These are phyloP conservation scores for Kwoniella newhampshirensis DNA, from an alignment of 768 basidiomycete genomes.

Conservation along the genomic window DNA sequence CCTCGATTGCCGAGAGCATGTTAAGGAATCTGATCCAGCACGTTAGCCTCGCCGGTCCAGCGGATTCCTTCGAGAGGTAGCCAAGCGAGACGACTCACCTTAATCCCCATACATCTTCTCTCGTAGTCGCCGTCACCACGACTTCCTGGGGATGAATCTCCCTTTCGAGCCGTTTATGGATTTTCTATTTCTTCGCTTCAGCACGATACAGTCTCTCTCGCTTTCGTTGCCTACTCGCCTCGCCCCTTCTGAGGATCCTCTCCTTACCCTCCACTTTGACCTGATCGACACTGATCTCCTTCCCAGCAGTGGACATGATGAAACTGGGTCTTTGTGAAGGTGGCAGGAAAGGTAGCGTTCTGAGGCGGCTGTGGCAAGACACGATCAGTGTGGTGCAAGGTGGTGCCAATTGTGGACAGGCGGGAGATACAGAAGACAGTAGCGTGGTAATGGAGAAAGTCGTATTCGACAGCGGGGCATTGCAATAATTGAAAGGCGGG, in stretches of 20 bases:
- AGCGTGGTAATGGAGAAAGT: no score
- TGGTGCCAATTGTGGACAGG: no score
- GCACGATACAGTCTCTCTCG: no score
- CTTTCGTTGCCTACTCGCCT: conserved; percentile 31
- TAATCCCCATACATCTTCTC: conserved; percentile 75
- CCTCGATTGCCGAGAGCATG: conserved; percentile 66
- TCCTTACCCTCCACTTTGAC: conserved; percentile 49
- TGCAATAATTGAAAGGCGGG: no score
- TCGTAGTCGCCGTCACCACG: conserved; percentile 58
- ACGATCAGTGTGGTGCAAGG: no score
- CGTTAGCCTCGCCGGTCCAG: no score
- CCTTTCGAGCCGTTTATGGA: conserved; percentile 75
- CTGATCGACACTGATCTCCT: conserved; percentile 49
- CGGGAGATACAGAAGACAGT: no score
- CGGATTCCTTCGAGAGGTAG: no score
- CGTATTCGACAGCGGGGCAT: no score
- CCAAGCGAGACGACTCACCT: conserved; percentile 61
- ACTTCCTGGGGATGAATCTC: conserved; percentile 66
- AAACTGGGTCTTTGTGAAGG: conserved; percentile 42
- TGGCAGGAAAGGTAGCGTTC: conserved; percentile 48
- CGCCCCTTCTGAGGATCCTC: conserved; percentile 49
- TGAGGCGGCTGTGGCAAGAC: conserved; percentile 42
- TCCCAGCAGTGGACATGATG: conserved; percentile 48
- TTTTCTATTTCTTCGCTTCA: conserved; percentile 62
- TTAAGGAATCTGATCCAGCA: conserved; percentile 63